These are phyloP conservation scores for Ramaria rubella DNA, from an alignment of 768 basidiomycete genomes.

Conservation along the genomic window DNA sequence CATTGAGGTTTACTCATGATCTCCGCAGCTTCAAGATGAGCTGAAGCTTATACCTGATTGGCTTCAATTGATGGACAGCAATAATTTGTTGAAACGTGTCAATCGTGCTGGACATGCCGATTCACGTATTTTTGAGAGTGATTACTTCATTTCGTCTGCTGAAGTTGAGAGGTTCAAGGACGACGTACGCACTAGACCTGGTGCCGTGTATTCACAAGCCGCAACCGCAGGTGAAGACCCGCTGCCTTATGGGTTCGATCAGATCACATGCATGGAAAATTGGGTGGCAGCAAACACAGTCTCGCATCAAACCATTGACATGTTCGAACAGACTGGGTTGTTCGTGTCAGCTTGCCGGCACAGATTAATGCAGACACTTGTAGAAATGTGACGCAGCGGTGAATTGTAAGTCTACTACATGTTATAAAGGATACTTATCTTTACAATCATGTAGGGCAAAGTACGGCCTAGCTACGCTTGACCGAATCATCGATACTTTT, in stretches of 20 bases:
- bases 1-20: not conserved
- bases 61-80: not conserved
- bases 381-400: slow-evolving; percentile 11
- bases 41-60: not conserved
- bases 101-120: not conserved
- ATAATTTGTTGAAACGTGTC: slow-evolving; percentile 20
- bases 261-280: slow-evolving; percentile 21
- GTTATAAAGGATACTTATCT: not conserved
- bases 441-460: slow-evolving; percentile 23
- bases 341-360: slow-evolving; percentile 32
- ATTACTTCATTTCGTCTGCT: slow-evolving; percentile 21
- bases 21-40: not conserved
- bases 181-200: slow-evolving; percentile 9
- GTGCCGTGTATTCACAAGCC: not conserved
- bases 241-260: not conserved
- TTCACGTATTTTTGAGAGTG: slow-evolving; percentile 4
- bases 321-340: slow-evolving; percentile 33
- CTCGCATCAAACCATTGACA: slow-evolving; percentile 27
- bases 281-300: slow-evolving; percentile 27
- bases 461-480: slow-evolving; percentile 16
- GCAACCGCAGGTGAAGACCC: not conserved
- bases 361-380: slow-evolving; percentile 24
- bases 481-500: slow-evolving; percentile 10
- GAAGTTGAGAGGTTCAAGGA: slow-evolving; percentile 20
- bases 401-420: slow-evolving; percentile 19